Conservation (phyloP, 371 early-diverging fungal genomes). For the Sporodiniella umbellata region DNA sequence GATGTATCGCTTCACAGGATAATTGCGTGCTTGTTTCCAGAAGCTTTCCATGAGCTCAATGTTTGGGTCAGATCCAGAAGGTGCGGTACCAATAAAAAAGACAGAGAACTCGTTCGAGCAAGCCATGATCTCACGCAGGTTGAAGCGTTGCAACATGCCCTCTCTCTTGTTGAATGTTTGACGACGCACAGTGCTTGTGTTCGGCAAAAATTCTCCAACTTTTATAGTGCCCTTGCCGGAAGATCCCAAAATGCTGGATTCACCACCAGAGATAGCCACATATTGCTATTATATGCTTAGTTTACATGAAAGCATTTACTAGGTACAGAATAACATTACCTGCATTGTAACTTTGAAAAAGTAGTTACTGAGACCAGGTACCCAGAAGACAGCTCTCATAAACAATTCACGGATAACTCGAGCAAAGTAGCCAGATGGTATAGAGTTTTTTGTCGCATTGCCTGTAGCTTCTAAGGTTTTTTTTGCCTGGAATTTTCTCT, state of each 20-base stretch:
- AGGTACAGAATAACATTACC: slow-evolving; percentile 4
- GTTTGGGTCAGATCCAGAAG: not conserved
- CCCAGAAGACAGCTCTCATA: not conserved
- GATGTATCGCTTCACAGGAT: slow-evolving; percentile 9
- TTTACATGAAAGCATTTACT: too few relatives aligned
- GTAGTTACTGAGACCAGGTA: slow-evolving; percentile 11
- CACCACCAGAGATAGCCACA: not conserved
- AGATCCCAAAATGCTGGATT: slow-evolving; percentile 2
- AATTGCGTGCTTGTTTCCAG: slow-evolving; percentile 3
- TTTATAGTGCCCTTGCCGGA: slow-evolving; percentile 13
- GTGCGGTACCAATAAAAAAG: slow-evolving; percentile 4
- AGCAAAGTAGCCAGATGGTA: not conserved
- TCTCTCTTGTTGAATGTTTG: not conserved
- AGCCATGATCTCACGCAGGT: slow-evolving; percentile 4
- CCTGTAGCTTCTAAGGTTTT: slow-evolving; percentile 13
- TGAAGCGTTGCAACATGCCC: not conserved
- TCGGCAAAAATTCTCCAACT: slow-evolving; percentile 16
- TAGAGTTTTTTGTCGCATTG: slow-evolving; percentile 4
- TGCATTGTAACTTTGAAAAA: slow-evolving; percentile 13
- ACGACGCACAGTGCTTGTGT: not conserved
- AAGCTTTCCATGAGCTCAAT: slow-evolving; percentile 2
- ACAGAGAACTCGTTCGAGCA: not conserved
- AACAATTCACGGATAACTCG: not conserved
- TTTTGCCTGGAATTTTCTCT: slow-evolving; percentile 16
- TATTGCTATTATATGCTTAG: not conserved